Conservation (phyloP, 495 filamentous ascomycete genomes). For the Aspergillus ostianus region DNA sequence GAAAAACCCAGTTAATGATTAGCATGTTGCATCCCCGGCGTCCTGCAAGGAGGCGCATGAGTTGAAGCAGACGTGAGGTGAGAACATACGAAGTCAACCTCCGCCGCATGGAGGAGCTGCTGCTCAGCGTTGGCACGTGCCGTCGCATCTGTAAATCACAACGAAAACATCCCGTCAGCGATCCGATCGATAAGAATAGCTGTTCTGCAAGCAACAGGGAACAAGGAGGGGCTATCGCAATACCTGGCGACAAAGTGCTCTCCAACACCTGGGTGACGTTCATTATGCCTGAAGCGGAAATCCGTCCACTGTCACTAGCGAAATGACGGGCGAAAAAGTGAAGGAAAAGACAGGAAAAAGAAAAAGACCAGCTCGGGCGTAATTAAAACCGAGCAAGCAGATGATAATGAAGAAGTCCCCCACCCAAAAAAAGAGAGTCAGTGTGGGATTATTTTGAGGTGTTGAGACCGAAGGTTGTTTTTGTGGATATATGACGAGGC, state of each 20-base stretch:
- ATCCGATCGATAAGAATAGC: neutral
- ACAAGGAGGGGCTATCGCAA: conserved; percentile 20
- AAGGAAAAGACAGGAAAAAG: conserved; percentile 27
- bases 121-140: conserved; percentile 88
- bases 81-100: conserved; percentile 86
- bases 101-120: conserved; percentile 87
- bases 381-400: conserved; percentile 11
- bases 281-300: conserved; percentile 52
- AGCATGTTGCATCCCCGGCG: conserved; percentile 15
- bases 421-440: conserved; percentile 14
- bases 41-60: conserved; percentile 3
- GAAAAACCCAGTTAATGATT: conserved; percentile 10
- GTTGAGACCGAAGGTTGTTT: conserved; percentile 36
- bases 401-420: conserved; percentile 13
- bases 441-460: conserved; percentile 25
- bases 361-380: conserved; percentile 13
- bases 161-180: conserved; percentile 28
- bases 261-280: conserved; percentile 83
- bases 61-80: neutral
- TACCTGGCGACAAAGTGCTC: conserved; percentile 87
- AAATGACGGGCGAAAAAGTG: conserved; percentile 18
- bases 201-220: neutral
- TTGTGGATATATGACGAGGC: conserved; percentile 43
- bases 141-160: conserved; percentile 66
- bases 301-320: conserved; percentile 29